A percentile compares a stretch with the other conserved stretches of the same genome.
These are phyloP conservation scores for Candida gorgasii DNA, from an alignment of 805 yeast genomes.

Conservation along the genomic window DNA sequence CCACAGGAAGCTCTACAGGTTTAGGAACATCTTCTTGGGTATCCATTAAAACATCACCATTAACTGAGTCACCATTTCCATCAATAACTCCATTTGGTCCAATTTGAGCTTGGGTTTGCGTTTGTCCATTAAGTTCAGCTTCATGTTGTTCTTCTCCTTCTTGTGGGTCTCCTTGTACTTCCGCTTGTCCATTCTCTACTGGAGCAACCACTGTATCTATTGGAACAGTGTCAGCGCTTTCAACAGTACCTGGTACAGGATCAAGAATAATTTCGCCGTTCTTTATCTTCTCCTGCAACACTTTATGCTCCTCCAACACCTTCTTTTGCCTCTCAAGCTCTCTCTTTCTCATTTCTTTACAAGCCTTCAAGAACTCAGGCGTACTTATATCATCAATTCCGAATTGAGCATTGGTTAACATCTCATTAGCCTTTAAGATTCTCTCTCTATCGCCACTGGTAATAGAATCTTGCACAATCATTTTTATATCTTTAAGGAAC, in stretches of 20 bases:
- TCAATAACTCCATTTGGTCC: constrained; percentile 7
- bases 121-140: constrained; percentile 10
- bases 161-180: not conserved
- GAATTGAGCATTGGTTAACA: constrained; percentile 95
- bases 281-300: constrained; percentile 6
- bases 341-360: constrained; percentile 69
- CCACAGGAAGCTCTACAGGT: not conserved
- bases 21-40: not conserved
- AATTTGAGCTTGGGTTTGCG: constrained; percentile 11
- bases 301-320: constrained; percentile 37
- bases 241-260: not conserved
- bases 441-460: constrained; percentile 83
- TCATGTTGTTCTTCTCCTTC: constrained; percentile 3
- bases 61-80: not conserved
- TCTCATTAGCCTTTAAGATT: constrained; percentile 79
- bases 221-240: no score
- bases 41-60: no score
- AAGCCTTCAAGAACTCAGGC: constrained; percentile 72
- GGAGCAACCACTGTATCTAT: not conserved
- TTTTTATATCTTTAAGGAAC: constrained; percentile 78
- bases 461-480: constrained; percentile 77
- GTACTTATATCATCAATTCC: constrained; percentile 85
- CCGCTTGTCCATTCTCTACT: no score
- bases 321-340: constrained; percentile 57
- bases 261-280: constrained; percentile 1